Conservation (phyloP, 768 basidiomycete species). For the Termitomyces sp. region DNA sequence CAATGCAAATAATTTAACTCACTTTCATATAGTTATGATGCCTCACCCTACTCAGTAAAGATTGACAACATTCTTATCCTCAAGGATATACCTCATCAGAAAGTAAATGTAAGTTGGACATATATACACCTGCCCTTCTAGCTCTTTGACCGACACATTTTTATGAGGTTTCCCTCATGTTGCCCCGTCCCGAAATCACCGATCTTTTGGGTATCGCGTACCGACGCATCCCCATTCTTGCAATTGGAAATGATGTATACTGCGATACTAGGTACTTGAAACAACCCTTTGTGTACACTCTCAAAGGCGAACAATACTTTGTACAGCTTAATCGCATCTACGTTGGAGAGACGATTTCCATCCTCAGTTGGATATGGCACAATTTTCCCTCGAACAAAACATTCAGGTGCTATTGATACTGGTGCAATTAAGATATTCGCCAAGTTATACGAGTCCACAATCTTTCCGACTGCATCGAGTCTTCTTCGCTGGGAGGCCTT, state of each 20-base stretch:
- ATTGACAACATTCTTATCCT: slow-evolving; percentile 44
- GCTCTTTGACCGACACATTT: background rate
- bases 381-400: slow-evolving; percentile 41
- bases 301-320: background rate
- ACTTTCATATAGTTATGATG: slow-evolving; percentile 34
- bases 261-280: slow-evolving; percentile 41
- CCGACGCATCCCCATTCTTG: slow-evolving; percentile 53
- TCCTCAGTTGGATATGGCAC: slow-evolving; percentile 40
- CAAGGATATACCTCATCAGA: slow-evolving; percentile 42
- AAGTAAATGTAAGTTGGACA: slow-evolving; percentile 35
- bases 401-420: slow-evolving; percentile 34
- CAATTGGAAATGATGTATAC: slow-evolving; percentile 57
- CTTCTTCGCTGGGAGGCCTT: slow-evolving; percentile 45
- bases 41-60: slow-evolving; percentile 47
- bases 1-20: background rate
- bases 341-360: slow-evolving; percentile 51
- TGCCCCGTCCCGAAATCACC: slow-evolving; percentile 54
- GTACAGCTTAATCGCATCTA: slow-evolving; percentile 40
- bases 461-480: slow-evolving; percentile 35
- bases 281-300: background rate
- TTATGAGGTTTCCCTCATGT: slow-evolving; percentile 38
- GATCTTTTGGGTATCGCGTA: slow-evolving; percentile 47
- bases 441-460: slow-evolving; percentile 38
- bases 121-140: background rate
- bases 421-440: slow-evolving; percentile 44